Evolutionary conservation across 306 rosid genomes (phyloP).

Genomic region (Glycyrrhiza uralensis): DNA sequence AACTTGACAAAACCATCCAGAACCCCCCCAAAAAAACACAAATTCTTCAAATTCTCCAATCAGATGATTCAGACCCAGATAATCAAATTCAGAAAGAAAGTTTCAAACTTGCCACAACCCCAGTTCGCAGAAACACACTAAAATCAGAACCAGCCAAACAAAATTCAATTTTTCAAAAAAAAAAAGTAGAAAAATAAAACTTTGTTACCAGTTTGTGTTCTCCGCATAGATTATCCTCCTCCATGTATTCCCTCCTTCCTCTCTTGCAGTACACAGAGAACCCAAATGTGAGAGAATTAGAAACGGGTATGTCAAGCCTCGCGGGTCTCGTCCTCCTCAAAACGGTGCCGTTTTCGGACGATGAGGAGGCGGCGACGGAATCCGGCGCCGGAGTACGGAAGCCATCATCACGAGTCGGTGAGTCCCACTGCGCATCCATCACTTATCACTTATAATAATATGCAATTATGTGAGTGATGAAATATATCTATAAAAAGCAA

Average conservation of each 20-base stretch:
- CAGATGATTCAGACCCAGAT: background rate
- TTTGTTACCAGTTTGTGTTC: constrained; percentile 62
- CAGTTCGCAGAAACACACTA: background rate
- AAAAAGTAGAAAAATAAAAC: background rate
- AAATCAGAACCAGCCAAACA: background rate
- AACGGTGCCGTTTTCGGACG: constrained; percentile 46
- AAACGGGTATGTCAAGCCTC: constrained; percentile 62
- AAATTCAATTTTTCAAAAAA: too few species aligned
- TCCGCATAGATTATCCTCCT: constrained; percentile 65
- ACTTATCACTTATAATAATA: too few species aligned
- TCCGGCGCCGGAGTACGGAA: too few species aligned
- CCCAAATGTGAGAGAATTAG: constrained; percentile 38
- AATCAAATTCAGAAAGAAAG: background rate
- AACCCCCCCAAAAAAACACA: background rate
- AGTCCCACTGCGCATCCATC: too few species aligned
- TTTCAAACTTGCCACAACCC: constrained; percentile 5
- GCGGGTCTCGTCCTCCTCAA: constrained; percentile 84
- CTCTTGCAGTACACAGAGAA: constrained; percentile 68
- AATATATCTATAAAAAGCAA: too few species aligned
- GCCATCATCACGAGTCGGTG: too few species aligned
- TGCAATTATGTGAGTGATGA: too few species aligned
- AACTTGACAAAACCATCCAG: background rate
- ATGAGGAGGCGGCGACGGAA: too few species aligned
- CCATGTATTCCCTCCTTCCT: constrained; percentile 81
- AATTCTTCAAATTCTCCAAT: background rate